A percentile compares a stretch with the other conserved stretches of the same genome.
Conservation (phyloP, 2,329 filamentous ascomycete genomes). For the Botrytis fabae region DNA sequence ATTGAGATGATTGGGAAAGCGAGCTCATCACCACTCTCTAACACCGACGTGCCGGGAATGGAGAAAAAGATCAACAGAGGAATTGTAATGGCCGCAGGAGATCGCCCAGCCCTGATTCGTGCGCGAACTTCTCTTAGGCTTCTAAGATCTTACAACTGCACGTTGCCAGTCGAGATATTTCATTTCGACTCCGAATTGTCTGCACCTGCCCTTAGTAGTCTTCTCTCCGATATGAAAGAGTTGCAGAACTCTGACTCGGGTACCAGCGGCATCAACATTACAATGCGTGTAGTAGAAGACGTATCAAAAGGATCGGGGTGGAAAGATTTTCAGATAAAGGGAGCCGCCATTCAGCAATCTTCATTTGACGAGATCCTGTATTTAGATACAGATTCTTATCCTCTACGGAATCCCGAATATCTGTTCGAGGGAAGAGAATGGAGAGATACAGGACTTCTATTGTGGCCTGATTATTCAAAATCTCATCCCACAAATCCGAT, state of each 20-base stretch:
- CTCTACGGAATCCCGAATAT: slow-evolving; percentile 27
- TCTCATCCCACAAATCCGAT: slow-evolving; percentile 30
- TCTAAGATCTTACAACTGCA: slow-evolving; percentile 31
- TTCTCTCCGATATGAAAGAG: slow-evolving; percentile 6
- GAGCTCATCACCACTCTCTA: background rate
- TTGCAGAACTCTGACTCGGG: background rate
- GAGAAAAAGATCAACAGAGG: slow-evolving; percentile 25
- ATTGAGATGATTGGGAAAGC: slow-evolving; percentile 12
- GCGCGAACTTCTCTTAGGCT: slow-evolving; percentile 29
- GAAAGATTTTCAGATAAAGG: slow-evolving; percentile 33
- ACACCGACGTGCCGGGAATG: background rate
- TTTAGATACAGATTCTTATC: slow-evolving; percentile 30
- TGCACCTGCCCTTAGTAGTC: background rate
- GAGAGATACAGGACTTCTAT: slow-evolving; percentile 28
- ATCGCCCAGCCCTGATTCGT: slow-evolving; percentile 24
- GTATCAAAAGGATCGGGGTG: slow-evolving; percentile 29
- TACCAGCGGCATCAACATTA: slow-evolving; percentile 21
- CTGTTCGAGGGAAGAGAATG: slow-evolving; percentile 28
- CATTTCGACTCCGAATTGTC: slow-evolving; percentile 29
- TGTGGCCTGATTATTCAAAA: slow-evolving; percentile 32
- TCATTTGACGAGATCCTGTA: slow-evolving; percentile 31
- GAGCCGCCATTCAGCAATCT: slow-evolving; percentile 31
- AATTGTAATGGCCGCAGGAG: slow-evolving; percentile 33
- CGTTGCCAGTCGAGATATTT: slow-evolving; percentile 31
- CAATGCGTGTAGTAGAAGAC: slow-evolving; percentile 24